Conservation (phyloP, 257 asterid genomes). For the Scutellaria barbata region DNA sequence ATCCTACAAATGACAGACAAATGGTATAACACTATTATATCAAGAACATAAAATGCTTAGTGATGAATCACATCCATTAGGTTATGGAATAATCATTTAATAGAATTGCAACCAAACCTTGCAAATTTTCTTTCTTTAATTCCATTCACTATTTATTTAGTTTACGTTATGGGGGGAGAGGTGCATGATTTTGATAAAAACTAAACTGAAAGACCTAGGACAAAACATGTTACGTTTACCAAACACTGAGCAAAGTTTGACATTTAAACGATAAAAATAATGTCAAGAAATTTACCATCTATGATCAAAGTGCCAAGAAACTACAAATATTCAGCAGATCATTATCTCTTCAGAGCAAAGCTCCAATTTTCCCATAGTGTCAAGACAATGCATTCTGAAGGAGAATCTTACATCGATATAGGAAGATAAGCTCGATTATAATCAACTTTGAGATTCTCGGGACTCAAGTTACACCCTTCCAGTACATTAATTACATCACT, state of each 20-base stretch:
- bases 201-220: not conserved
- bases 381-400: slow-evolving; percentile 6
- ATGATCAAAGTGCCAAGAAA: not conserved
- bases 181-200: not conserved
- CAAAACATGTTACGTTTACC: not conserved
- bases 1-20: slow-evolving; percentile 48
- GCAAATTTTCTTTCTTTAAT: not conserved
- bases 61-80: not conserved
- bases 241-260: not conserved
- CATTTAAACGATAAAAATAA: slow-evolving; percentile 11
- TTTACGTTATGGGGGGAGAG: not conserved
- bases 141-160: not conserved
- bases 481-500: slow-evolving; percentile 56
- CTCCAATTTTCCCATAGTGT: not conserved
- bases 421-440: slow-evolving; percentile 49
- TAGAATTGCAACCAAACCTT: not conserved
- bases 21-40: slow-evolving; percentile 6
- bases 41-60: slow-evolving; percentile 7
- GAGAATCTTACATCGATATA: slow-evolving; percentile 51
- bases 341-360: not conserved
- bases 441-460: slow-evolving; percentile 61
- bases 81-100: not conserved
- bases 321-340: slow-evolving; percentile 20
- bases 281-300: not conserved
- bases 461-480: slow-evolving; percentile 48